These are phyloP conservation scores for Rasamsonia emersonii DNA, from an alignment of 2,329 filamentous ascomycete species.

Conservation along the genomic window DNA sequence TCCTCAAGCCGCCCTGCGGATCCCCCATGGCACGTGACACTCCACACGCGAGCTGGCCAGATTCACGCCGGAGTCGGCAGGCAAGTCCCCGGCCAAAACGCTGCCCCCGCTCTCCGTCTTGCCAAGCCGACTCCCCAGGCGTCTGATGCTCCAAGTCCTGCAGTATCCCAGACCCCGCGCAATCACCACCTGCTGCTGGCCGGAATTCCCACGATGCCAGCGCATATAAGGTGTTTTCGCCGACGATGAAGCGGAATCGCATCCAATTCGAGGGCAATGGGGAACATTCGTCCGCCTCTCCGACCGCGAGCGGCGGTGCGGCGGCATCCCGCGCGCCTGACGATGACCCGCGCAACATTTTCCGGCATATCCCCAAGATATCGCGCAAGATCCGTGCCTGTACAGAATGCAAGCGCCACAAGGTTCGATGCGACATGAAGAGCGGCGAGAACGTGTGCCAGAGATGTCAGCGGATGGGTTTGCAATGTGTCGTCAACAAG, in stretches of 20 bases:
- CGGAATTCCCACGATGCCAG: slow-evolving; percentile 2
- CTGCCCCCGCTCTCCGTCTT: too few relatives aligned
- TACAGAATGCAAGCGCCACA: slow-evolving; percentile 46
- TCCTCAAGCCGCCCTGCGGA: too few relatives aligned
- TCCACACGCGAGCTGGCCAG: too few relatives aligned
- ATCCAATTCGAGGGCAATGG: slow-evolving; percentile 30
- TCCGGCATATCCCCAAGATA: slow-evolving; percentile 30
- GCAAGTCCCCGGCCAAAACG: too few relatives aligned
- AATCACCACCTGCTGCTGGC: not conserved
- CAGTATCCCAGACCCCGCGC: too few relatives aligned
- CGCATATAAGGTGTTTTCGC: not conserved
- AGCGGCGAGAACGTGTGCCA: slow-evolving; percentile 41
- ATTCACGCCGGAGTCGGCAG: too few relatives aligned
- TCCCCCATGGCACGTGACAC: too few relatives aligned
- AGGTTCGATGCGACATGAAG: slow-evolving; percentile 48
- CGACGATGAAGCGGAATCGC: slow-evolving; percentile 32
- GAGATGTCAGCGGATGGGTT: slow-evolving; percentile 40
- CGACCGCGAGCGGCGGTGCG: slow-evolving; percentile 13
- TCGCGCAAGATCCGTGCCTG: slow-evolving; percentile 42
- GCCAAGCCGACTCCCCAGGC: too few relatives aligned
- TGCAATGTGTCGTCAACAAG: slow-evolving; percentile 46
- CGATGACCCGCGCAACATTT: slow-evolving; percentile 17
- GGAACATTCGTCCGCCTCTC: slow-evolving; percentile 25
- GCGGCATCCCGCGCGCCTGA: slow-evolving; percentile 15
- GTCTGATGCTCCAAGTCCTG: not conserved